Percentiles rank a stretch among this genome's conserved stretches.
Conservation (phyloP, 1,139 yeast species). For the Saccharomyces uvarum region DNA sequence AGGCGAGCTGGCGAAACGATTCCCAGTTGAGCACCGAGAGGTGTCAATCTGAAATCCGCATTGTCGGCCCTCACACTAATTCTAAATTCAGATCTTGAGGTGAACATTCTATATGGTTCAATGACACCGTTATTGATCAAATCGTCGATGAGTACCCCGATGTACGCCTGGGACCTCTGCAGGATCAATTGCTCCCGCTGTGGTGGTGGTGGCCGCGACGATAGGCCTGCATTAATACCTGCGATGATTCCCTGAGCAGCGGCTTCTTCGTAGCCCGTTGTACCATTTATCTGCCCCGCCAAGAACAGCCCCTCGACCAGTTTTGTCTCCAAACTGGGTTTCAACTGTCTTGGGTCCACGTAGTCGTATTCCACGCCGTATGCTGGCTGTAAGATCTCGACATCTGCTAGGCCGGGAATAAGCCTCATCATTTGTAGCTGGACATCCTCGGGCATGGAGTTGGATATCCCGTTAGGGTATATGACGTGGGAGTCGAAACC, state of each 20-base stretch:
- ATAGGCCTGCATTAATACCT: conserved; percentile 73
- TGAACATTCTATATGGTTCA: conserved; percentile 97
- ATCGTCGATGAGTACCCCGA: conserved; percentile 91
- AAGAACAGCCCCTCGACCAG: conserved; percentile 67
- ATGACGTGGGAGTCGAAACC: conserved; percentile 78
- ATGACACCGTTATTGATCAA: conserved; percentile 91
- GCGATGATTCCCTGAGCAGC: conserved; percentile 95
- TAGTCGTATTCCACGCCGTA: conserved; percentile 98
- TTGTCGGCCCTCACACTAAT: conserved; percentile 86
- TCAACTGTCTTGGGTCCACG: conserved; percentile 84
- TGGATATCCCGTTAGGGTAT: conserved; percentile 93
- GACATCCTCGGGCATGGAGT: conserved; percentile 93
- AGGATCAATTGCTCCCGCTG: conserved; percentile 36
- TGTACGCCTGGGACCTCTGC: conserved; percentile 74
- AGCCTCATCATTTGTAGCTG: conserved; percentile 66
- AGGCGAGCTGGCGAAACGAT: conserved; percentile 60
- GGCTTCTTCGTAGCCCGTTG: conserved; percentile 98
- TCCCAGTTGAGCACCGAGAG: conserved; percentile 58
- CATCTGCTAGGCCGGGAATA: conserved; percentile 87
- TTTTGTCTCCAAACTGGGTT: conserved; percentile 74
- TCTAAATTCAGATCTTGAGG: conserved; percentile 90
- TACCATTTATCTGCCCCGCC: conserved; percentile 98
- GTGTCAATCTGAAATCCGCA: conserved; percentile 80
- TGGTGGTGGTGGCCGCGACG: conserved; percentile 36
- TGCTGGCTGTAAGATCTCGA: conserved; percentile 83